A percentile compares a stretch with the other conserved stretches of the same genome.
Evolutionary conservation across 176 grass and related monocot genomes (phyloP).

Genomic region (Paspalum notatum): DNA sequence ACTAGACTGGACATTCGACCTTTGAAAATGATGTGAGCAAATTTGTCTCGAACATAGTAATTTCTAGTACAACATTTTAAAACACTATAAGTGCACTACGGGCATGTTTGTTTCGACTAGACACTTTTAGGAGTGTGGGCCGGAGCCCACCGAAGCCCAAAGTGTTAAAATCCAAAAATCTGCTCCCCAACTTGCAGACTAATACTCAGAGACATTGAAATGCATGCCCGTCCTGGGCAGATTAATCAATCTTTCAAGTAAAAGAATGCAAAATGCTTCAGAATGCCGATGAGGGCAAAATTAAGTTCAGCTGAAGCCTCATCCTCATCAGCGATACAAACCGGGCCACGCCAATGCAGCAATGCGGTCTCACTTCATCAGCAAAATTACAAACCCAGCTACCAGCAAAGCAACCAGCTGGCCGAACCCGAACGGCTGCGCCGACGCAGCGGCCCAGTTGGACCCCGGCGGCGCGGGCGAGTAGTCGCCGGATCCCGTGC

Average conservation of each 20-base stretch:
- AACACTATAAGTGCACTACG: too few species aligned
- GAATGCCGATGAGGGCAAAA: not conserved
- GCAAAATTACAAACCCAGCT: slow-evolving; percentile 53
- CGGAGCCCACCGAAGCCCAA: too few species aligned
- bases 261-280: not conserved
- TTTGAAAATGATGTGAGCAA: too few species aligned
- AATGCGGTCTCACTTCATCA: slow-evolving; percentile 51
- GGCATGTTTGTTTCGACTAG: too few species aligned
- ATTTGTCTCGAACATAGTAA: too few species aligned
- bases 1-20: too few species aligned
- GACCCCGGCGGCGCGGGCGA: slow-evolving; percentile 53
- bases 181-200: too few species aligned
- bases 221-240: not conserved
- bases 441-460: slow-evolving; percentile 34
- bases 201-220: too few species aligned
- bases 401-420: slow-evolving; percentile 54
- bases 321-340: not conserved
- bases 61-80: too few species aligned
- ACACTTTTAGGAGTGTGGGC: too few species aligned
- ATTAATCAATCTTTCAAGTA: not conserved
- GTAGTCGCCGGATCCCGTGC: slow-evolving; percentile 56
- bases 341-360: not conserved
- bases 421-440: slow-evolving; percentile 27
- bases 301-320: slow-evolving; percentile 30
- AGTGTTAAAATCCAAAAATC: too few species aligned